Evolutionary conservation across 1,139 yeast genomes (phyloP).

Genomic region (Pichia cactophila): DNA sequence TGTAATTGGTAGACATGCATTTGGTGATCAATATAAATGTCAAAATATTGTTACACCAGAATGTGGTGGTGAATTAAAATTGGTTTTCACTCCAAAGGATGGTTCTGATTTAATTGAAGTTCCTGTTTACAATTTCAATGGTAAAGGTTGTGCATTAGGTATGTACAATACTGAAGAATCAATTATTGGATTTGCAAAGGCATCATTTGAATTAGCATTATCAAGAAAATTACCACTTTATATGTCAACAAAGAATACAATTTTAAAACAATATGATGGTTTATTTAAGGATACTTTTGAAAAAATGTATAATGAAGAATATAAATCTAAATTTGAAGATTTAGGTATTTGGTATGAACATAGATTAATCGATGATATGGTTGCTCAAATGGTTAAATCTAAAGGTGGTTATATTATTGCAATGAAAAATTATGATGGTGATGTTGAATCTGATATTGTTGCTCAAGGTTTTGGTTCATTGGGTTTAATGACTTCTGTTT

Average conservation of each 20-base stretch:
- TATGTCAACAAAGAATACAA: slow-evolving; percentile 73
- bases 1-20: slow-evolving; percentile 80
- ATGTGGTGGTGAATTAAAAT: slow-evolving; percentile 66
- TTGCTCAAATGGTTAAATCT: slow-evolving; percentile 80
- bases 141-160: slow-evolving; percentile 68
- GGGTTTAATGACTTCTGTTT: slow-evolving; percentile 77
- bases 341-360: slow-evolving; percentile 74
- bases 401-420: slow-evolving; percentile 82
- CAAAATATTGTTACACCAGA: slow-evolving; percentile 63
- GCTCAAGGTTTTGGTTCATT: slow-evolving; percentile 84
- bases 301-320: slow-evolving; percentile 50
- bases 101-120: slow-evolving; percentile 47
- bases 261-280: slow-evolving; percentile 75
- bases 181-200: slow-evolving; percentile 70
- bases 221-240: slow-evolving; percentile 58
- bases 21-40: slow-evolving; percentile 80
- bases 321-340: slow-evolving; percentile 52
- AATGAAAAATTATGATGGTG: slow-evolving; percentile 80
- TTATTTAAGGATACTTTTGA: slow-evolving; percentile 75
- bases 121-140: slow-evolving; percentile 51
- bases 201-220: slow-evolving; percentile 70
- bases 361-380: slow-evolving; percentile 81
- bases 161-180: slow-evolving; percentile 82
- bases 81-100: slow-evolving; percentile 55
- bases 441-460: slow-evolving; percentile 76